phyloP scores from a whole-genome alignment of 176 grass and related monocot genomes.

The Aegilops umbellulata region DNA sequence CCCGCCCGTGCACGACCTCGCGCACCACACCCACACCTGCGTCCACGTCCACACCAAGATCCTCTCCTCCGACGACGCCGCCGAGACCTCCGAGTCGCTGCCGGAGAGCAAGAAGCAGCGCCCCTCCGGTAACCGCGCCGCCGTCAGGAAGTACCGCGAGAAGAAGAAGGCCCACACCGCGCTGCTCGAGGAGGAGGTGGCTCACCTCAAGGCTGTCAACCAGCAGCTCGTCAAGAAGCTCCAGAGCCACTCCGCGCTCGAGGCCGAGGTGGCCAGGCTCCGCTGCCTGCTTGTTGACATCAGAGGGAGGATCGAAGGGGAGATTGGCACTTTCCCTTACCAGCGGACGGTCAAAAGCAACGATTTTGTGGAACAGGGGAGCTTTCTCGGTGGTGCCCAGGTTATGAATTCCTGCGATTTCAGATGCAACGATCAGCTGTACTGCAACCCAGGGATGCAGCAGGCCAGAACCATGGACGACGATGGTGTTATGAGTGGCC shows the following conservation, averaged over 20 bases:
- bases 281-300: slow-evolving; percentile 70
- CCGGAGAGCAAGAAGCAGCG: slow-evolving; percentile 47
- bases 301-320: slow-evolving; percentile 72
- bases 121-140: slow-evolving; percentile 51
- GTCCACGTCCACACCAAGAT: slow-evolving; percentile 84
- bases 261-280: slow-evolving; percentile 55
- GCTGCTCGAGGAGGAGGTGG: slow-evolving; percentile 60
- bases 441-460: slow-evolving; percentile 64
- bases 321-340: slow-evolving; percentile 45
- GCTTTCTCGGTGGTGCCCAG: not conserved
- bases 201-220: slow-evolving; percentile 46
- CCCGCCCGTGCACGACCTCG: slow-evolving; percentile 50
- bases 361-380: not conserved
- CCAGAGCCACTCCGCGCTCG: slow-evolving; percentile 52
- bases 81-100: slow-evolving; percentile 8
- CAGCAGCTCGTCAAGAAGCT: slow-evolving; percentile 66
- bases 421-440: slow-evolving; percentile 72
- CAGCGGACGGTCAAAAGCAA: not conserved
- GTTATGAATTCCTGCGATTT: slow-evolving; percentile 53
- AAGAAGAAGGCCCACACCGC: slow-evolving; percentile 74
- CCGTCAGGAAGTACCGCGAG: slow-evolving; percentile 72
- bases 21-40: slow-evolving; percentile 71
- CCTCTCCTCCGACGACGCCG: slow-evolving; percentile 38
- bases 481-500: slow-evolving; percentile 1
- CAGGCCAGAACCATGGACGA: slow-evolving; percentile 24